These are phyloP conservation scores for Flaveria linearis DNA, from an alignment of 129 eudicot genomes.

Conservation along the genomic window DNA sequence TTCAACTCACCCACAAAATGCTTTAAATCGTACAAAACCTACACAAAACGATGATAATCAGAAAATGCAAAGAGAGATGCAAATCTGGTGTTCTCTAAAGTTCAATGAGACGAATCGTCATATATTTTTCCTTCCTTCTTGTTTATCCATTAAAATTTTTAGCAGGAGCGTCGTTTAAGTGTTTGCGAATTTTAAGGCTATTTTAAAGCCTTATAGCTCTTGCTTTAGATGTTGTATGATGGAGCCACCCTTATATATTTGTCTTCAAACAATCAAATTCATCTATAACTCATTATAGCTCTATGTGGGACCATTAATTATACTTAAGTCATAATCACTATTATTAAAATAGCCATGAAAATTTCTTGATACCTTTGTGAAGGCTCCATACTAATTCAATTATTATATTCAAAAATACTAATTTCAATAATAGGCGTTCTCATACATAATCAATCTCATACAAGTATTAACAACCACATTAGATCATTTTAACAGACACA, in stretches of 20 bases:
- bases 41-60: too few relatives aligned
- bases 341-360: background rate
- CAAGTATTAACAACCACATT: background rate
- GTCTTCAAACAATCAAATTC: background rate
- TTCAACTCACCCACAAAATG: too few relatives aligned
- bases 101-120: too few relatives aligned
- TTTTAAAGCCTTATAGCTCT: too few relatives aligned
- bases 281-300: background rate
- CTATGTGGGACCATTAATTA: slow-evolving; percentile 7
- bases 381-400: background rate
- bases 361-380: background rate
- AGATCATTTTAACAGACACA: background rate
- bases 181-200: too few relatives aligned
- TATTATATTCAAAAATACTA: background rate
- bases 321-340: slow-evolving; percentile 11
- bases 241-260: background rate
- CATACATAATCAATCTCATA: background rate
- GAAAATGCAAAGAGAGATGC: too few relatives aligned
- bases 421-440: background rate
- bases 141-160: too few relatives aligned
- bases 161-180: too few relatives aligned
- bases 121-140: too few relatives aligned
- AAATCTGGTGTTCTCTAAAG: too few relatives aligned
- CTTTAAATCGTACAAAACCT: too few relatives aligned
- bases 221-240: too few relatives aligned